Percentiles rank a stretch among this genome's conserved stretches.
Conservation (phyloP, 2,329 filamentous ascomycete species). For the Phyllachora maydis region DNA sequence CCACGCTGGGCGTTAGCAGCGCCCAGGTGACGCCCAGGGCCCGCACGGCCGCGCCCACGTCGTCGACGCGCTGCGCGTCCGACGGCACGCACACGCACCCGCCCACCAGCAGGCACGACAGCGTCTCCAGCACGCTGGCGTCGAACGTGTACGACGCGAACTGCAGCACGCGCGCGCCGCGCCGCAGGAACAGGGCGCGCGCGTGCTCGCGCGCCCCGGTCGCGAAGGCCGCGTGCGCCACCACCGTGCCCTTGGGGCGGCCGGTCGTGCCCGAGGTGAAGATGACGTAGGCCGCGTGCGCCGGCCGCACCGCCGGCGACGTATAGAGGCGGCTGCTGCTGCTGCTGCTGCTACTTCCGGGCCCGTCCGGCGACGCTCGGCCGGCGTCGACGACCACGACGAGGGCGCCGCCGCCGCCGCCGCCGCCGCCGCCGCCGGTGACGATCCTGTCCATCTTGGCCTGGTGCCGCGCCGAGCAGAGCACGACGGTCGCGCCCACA, state of each 20-base stretch:
- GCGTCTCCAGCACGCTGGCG: conserved; percentile 5
- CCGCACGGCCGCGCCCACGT: conserved; percentile 12
- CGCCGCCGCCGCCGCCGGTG: too few species aligned
- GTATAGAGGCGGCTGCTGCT: too few species aligned
- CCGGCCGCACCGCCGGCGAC: neutral
- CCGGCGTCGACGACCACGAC: conserved; percentile 4
- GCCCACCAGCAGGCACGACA: conserved; percentile 2
- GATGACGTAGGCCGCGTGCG: conserved; percentile 2
- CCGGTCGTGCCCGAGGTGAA: conserved; percentile 1
- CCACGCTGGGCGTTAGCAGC: conserved; percentile 10
- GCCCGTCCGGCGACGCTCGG: neutral
- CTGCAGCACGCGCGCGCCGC: conserved; percentile 1
- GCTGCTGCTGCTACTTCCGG: too few species aligned
- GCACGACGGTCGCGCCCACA: conserved; percentile 1
- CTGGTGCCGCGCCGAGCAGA: conserved; percentile 2
- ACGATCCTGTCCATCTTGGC: conserved; percentile 3
- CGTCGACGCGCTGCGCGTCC: conserved; percentile 16
- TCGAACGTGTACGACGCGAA: conserved; percentile 2
- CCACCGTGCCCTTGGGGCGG: conserved; percentile 1
- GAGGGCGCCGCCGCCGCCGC: conserved; percentile 1
- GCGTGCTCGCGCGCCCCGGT: conserved; percentile 1
- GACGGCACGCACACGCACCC: conserved; percentile 16
- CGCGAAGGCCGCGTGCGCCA: conserved; percentile 1
- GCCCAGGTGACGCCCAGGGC: conserved; percentile 9
- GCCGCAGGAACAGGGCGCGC: conserved; percentile 1